Evolutionary conservation across 257 asterid genomes (phyloP).

Genomic region (Nicotiana benthamiana): DNA sequence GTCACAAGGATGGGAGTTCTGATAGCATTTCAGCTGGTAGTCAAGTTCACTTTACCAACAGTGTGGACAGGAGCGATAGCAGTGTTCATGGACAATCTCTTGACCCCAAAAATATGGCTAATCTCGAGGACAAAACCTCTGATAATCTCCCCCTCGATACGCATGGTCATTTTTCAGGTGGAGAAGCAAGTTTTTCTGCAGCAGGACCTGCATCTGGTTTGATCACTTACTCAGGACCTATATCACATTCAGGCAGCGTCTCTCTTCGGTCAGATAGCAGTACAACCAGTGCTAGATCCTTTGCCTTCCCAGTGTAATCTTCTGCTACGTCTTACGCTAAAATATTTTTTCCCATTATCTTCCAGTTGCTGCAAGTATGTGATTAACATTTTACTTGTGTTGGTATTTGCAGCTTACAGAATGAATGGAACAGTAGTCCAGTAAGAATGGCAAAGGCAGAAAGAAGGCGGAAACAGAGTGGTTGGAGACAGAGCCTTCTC

Average conservation of each 20-base stretch:
- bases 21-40: not conserved
- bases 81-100: conserved; percentile 5
- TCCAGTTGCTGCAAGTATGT: not conserved
- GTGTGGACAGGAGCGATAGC: conserved; percentile 13
- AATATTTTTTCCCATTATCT: not conserved
- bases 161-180: conserved; percentile 18
- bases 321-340: not conserved
- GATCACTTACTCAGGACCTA: conserved; percentile 26
- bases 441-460: conserved; percentile 78
- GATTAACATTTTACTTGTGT: not conserved
- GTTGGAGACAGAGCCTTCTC: conserved; percentile 70
- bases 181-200: conserved; percentile 49
- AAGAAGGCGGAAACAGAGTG: conserved; percentile 48
- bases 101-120: conserved; percentile 1
- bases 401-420: conserved; percentile 49
- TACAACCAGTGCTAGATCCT: conserved; percentile 48
- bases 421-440: conserved; percentile 93
- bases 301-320: conserved; percentile 57
- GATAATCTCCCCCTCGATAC: not conserved
- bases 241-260: conserved; percentile 37
- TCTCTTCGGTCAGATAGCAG: conserved; percentile 60
- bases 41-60: not conserved
- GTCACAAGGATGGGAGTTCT: conserved; percentile 1
- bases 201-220: conserved; percentile 10
- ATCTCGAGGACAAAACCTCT: conserved; percentile 7